Base-by-base conservation (phyloP, 2,329 filamentous ascomycete genomes). In the Fusarium piperis region DNA sequence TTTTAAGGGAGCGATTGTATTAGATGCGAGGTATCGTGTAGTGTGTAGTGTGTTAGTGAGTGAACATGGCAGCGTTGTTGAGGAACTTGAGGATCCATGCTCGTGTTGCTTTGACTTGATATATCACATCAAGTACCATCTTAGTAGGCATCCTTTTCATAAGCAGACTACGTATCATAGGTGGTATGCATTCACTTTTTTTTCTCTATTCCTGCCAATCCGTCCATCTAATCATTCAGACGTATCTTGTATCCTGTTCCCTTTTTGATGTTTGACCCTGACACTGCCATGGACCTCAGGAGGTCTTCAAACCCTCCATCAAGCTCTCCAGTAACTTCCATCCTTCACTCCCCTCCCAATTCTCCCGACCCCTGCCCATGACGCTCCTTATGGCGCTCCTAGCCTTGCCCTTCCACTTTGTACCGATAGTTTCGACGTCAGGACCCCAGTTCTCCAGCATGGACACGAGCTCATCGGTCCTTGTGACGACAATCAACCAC, bases 331-430 rank as follows among this genome's bases (percentile, higher is more conserved):
- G 79, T 67, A 82, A 85, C 52, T 84, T 85, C 91, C 91, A 96
- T 30, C 89, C 92, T 41, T 86, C 83, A 32, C 86, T 93, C 12
- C 89, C 94, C 81, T 97, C 94, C 94, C 95, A 98, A 13, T 81
- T 87, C 76, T 94, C 92, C 83, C 90, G 95, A 0, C 89, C 95
- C 78, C 93, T 92, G 0, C 94, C 92, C 86, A 97, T 87, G 8
- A 98, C 91, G 58, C 93, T 94, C 60, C 94, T 86, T 3, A 97
- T 86, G 12, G 95, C 95, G 79, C 90, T 97, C 75, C 94, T 87
- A 1, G 94, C 93, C 87, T 97, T 98, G 71, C 93, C 93, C 80
- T 89, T 93, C 96, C 96, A 99, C 76, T 91, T 91, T 65, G 87
- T 88, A 3, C 93, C 94, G 3, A 98, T 90, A 32, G 89, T 78